A percentile compares a stretch with the other conserved stretches of the same genome.
Conservation (phyloP, 371 early-diverging fungal species). For the Mucor lusitanicus region DNA sequence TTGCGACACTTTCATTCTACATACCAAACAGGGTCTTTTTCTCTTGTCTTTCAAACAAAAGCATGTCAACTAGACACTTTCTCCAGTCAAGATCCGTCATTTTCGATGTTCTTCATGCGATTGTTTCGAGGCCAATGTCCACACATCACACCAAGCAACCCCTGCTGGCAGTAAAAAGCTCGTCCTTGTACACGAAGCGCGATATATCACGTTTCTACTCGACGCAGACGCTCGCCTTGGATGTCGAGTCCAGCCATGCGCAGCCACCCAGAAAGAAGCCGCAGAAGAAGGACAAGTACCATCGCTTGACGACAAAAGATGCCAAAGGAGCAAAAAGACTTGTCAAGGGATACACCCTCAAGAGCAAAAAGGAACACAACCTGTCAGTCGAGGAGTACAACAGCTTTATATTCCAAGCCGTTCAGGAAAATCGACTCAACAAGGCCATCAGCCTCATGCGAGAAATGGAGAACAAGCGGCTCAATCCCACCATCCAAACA, state of each 20-base stretch:
- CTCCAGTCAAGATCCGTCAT: slow-evolving; percentile 20
- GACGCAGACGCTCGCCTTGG: not conserved
- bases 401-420: slow-evolving; percentile 14
- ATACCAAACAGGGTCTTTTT: not conserved
- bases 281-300: slow-evolving; percentile 2
- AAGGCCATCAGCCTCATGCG: slow-evolving; percentile 35
- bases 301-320: not conserved
- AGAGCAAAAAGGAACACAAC: slow-evolving; percentile 17
- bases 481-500: slow-evolving; percentile 29
- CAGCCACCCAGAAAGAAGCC: not conserved
- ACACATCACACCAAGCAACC: slow-evolving; percentile 2
- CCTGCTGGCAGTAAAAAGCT: slow-evolving; percentile 1
- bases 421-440: slow-evolving; percentile 26
- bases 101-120: slow-evolving; percentile 16
- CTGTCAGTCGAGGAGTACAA: slow-evolving; percentile 27
- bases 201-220: slow-evolving; percentile 6
- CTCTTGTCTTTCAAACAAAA: not conserved
- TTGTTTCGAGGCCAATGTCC: slow-evolving; percentile 17
- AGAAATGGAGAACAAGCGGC: slow-evolving; percentile 28
- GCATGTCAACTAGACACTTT: slow-evolving; percentile 12
- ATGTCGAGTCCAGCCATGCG: not conserved
- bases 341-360: slow-evolving; percentile 12
- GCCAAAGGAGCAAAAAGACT: not conserved
- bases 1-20: not conserved
- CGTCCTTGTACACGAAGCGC: not conserved